Evolutionary conservation across 306 rosid genomes (phyloP), one percentile per base, ranked within the genome.

Genomic region (Parietaria judaica): DNA sequence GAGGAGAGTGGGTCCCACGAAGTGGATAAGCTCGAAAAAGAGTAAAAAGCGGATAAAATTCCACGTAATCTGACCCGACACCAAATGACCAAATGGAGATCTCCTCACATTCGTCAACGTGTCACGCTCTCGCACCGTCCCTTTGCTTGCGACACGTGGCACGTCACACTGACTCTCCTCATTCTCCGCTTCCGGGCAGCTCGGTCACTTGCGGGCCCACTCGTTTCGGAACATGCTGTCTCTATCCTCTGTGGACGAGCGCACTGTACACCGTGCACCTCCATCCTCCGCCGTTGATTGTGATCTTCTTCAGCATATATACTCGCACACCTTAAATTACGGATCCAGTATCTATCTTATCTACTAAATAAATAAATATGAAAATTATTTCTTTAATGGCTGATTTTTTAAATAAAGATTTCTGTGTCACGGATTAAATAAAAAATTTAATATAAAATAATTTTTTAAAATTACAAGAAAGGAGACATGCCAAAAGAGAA

Each of bases 11-110:
- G 89, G 77, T 12, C 85, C 83, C 76, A 65, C 75, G 59, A 39
- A 61, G 31, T 66, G 85, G 95, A 86, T 86, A 86, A 86, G 83
- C 65, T 69, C 70, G 36, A 62, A 58, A 53, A 57, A 52, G 34
- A n/a, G 54, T 41, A 38, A 14, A 14, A 31, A 10, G 11, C 39
- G 8, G 23, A 39, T 14, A 35, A 43, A 47, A n/a, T 55, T 15
- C 78, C 83, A 71, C 83, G 74, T 72, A 71, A 64, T 51, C 58
- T 9, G 31, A 69, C 61, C 61, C 69, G 53, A 74, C 70, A 36
- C 23, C 5, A 36, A 6, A 37, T 2, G 6, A 36, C 23, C 5
- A 36, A 6, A 37, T 2, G 6, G 64, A 15, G 7, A 14, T n/a
- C 52, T 39, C 7, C 4, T 70, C 66, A 52, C 3, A 17, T 49